Conservation (phyloP, 2,329 filamentous ascomycete species). For the Ploettnerulaceae sp. region DNA sequence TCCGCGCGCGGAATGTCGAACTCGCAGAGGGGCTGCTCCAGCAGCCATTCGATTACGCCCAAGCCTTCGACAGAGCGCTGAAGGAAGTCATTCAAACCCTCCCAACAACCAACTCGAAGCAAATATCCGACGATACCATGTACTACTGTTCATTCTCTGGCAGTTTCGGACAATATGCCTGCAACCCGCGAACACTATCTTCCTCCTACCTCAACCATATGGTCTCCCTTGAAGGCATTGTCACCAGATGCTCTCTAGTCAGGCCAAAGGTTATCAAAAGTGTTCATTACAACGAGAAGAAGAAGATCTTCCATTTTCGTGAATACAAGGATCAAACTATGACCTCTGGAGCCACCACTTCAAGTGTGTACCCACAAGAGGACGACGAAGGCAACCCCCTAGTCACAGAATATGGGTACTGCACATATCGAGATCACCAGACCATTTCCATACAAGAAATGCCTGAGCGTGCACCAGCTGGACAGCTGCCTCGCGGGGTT, state of each 20-base stretch:
- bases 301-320: slow-evolving; percentile 79
- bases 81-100: slow-evolving; percentile 83
- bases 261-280: slow-evolving; percentile 97
- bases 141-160: slow-evolving; percentile 98
- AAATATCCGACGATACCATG: slow-evolving; percentile 70
- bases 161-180: slow-evolving; percentile 90
- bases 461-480: slow-evolving; percentile 92
- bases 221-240: slow-evolving; percentile 96
- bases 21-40: slow-evolving; percentile 75
- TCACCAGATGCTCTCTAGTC: slow-evolving; percentile 92
- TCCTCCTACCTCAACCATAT: slow-evolving; percentile 90
- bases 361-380: slow-evolving; percentile 89
- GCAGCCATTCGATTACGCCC: slow-evolving; percentile 80
- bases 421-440: slow-evolving; percentile 93
- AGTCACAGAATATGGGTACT: slow-evolving; percentile 93
- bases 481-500: slow-evolving; percentile 89
- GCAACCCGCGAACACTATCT: slow-evolving; percentile 88
- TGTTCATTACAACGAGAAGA: slow-evolving; percentile 89
- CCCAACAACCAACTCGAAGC: slow-evolving; percentile 67
- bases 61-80: slow-evolving; percentile 85
- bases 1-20: slow-evolving; percentile 79
- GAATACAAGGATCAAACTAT: slow-evolving; percentile 97
- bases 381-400: slow-evolving; percentile 91
- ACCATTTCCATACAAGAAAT: slow-evolving; percentile 99
- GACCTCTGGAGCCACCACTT: slow-evolving; percentile 83